Conservation (phyloP, 2,329 filamentous ascomycete genomes). For the Trichoderma citrinoviride region DNA sequence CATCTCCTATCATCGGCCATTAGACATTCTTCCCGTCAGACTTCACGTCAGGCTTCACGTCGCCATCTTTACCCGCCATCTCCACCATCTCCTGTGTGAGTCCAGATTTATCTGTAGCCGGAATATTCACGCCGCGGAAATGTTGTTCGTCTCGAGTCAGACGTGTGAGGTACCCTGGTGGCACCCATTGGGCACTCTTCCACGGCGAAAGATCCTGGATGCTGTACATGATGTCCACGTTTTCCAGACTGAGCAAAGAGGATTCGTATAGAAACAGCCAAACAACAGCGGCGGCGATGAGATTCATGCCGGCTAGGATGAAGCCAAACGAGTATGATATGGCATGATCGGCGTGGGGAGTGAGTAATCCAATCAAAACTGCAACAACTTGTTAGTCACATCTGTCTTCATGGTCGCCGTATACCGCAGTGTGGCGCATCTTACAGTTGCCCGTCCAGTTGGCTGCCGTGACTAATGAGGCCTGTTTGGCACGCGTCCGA, state of each 20-base stretch:
- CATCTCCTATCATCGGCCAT: background rate
- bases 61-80: slow-evolving; percentile 11
- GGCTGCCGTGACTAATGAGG: slow-evolving; percentile 52
- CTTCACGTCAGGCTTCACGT: background rate
- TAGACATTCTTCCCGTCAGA: background rate
- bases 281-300: slow-evolving; percentile 56
- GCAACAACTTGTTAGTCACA: background rate
- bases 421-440: slow-evolving; percentile 4
- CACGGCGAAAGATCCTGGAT: slow-evolving; percentile 57
- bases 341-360: slow-evolving; percentile 59
- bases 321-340: slow-evolving; percentile 65
- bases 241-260: slow-evolving; percentile 63
- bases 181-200: slow-evolving; percentile 55
- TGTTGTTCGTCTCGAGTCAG: slow-evolving; percentile 36
- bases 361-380: slow-evolving; percentile 66
- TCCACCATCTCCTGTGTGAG: slow-evolving; percentile 21
- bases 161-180: slow-evolving; percentile 44
- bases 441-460: slow-evolving; percentile 61
- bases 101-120: background rate
- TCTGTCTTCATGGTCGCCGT: background rate
- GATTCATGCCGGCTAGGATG: slow-evolving; percentile 62
- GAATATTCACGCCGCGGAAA: slow-evolving; percentile 27
- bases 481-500: slow-evolving; percentile 53
- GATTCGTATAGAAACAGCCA: slow-evolving; percentile 71
- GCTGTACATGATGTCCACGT: slow-evolving; percentile 70